Percentiles rank a stretch among this genome's conserved stretches.
Conservation (phyloP, 1,139 yeast species). For the Eremothecium gossypii region DNA sequence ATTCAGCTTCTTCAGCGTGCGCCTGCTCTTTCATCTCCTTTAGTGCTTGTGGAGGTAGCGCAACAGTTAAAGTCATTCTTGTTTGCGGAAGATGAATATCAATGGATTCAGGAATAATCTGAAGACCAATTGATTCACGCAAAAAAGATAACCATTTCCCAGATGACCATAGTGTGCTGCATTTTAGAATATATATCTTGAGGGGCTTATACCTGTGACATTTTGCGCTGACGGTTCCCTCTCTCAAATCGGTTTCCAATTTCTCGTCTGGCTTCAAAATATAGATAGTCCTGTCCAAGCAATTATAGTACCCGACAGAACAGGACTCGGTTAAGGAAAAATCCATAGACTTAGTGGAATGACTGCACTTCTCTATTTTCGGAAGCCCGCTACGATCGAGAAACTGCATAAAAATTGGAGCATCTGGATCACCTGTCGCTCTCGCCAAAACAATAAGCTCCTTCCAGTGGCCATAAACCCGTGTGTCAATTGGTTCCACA, state of each 20-base stretch:
- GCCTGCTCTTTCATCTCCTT: slow-evolving; percentile 7
- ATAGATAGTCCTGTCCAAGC: slow-evolving; percentile 60
- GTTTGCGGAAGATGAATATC: slow-evolving; percentile 45
- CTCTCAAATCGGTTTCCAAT: slow-evolving; percentile 7
- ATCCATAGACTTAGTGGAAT: slow-evolving; percentile 24
- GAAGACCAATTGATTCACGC: slow-evolving; percentile 34
- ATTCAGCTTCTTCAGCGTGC: slow-evolving; percentile 19
- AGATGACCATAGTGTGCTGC: slow-evolving; percentile 45
- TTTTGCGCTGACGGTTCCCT: slow-evolving; percentile 13
- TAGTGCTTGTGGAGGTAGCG: slow-evolving; percentile 30
- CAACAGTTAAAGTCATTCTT: slow-evolving; percentile 37
- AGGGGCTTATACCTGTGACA: slow-evolving; percentile 8
- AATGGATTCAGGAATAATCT: slow-evolving; percentile 20
- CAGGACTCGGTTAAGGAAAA: slow-evolving; percentile 23
- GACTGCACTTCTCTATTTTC: slow-evolving; percentile 11
- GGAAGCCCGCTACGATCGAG: slow-evolving; percentile 42
- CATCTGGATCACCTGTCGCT: slow-evolving; percentile 39
- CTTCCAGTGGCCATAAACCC: slow-evolving; percentile 63
- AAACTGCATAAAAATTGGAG: slow-evolving; percentile 54
- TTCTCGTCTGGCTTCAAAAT: slow-evolving; percentile 34
- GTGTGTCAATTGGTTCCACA: slow-evolving; percentile 42
- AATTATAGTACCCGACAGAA: slow-evolving; percentile 47
- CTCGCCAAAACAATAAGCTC: slow-evolving; percentile 64
- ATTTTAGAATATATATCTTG: slow-evolving; percentile 44
- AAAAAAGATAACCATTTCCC: slow-evolving; percentile 57